Evolutionary conservation across 2,329 filamentous ascomycete species (phyloP).

Genomic region (Aspergillus clavatus): DNA sequence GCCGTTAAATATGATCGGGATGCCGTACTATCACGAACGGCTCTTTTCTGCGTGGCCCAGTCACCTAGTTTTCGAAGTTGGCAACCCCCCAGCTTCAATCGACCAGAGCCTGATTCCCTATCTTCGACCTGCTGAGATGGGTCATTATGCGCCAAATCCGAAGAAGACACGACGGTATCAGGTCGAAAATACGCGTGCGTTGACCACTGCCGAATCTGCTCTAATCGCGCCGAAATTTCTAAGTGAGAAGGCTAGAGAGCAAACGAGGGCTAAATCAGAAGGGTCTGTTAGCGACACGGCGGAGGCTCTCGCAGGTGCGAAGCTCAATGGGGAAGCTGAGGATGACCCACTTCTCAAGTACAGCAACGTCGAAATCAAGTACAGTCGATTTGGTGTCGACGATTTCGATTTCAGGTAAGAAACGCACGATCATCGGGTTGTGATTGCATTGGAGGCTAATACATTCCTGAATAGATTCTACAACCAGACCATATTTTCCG

Average conservation of each 20-base stretch:
- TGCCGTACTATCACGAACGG: conserved; percentile 88
- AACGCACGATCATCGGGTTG: conserved; percentile 32
- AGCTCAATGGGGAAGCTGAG: conserved; percentile 66
- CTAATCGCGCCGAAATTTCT: conserved; percentile 80
- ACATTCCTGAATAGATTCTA: conserved; percentile 64
- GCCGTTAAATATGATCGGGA: conserved; percentile 78
- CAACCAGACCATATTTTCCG: conserved; percentile 88
- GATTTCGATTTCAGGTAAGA: conserved; percentile 97
- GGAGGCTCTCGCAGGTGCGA: conserved; percentile 62
- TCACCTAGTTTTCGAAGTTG: conserved; percentile 77
- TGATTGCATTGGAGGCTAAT: background rate
- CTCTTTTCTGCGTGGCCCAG: conserved; percentile 87
- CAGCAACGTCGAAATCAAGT: conserved; percentile 93
- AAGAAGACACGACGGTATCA: conserved; percentile 74
- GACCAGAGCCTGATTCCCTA: conserved; percentile 65
- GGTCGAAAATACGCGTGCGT: conserved; percentile 67
- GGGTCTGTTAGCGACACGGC: conserved; percentile 51
- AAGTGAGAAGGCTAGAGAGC: conserved; percentile 81
- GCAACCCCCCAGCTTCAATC: conserved; percentile 71
- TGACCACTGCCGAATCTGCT: conserved; percentile 57
- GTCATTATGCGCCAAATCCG: conserved; percentile 72
- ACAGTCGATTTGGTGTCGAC: conserved; percentile 98
- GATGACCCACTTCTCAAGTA: conserved; percentile 85
- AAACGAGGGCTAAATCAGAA: conserved; percentile 38
- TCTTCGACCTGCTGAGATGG: conserved; percentile 68